Evolutionary conservation across 2,329 filamentous ascomycete species (phyloP), one percentile per base, ranked within the genome.

Genomic region (Lecanicillium sp.): DNA sequence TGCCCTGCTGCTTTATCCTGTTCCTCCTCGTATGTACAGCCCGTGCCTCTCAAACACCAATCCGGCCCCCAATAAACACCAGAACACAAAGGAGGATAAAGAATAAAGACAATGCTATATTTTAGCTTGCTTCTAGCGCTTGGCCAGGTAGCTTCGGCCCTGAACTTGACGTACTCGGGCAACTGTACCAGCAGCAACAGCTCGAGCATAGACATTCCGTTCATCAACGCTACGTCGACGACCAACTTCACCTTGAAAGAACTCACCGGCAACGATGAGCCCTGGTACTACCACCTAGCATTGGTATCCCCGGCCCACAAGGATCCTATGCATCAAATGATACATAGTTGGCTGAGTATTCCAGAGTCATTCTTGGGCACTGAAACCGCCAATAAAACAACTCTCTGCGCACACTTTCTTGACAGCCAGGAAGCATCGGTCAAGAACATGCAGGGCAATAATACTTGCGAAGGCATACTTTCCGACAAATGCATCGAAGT

Each of bases 171-270:
- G 4, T 27, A 11, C 6, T 28, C 19, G 9, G 33, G 22, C n/a
- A 36, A 29, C 33, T 36, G 33, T 17, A 4, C 20, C 19, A 12
- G n/a, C 3, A 2, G 4, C 13, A 11, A 11, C 5, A 4, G 19
- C 2, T n/a, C 6, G 13, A 3, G 8, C 8, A 14, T 3, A 4
- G 87, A 94, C 55, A 94, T 94, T 51, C 88, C 88, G 58, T 95
- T 87, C 57, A 95, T 94, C 51, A 88, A 95, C 53, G 85, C 85
- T 12, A 37, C 35, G 11, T 15, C 15, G 15, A 30, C 27, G 5
- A 37, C 35, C 3, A 30, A 12, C 17, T 37, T 37, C 17, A 30
- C 35, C 17, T 4, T 29, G 35, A 14, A n/a, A 14, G 8, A 29
- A 11, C 15, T 37, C 5, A 22, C 35, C 17, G 35, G 35, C 27